Evolutionary conservation across 2,329 filamentous ascomycete species (phyloP), one percentile per base, ranked within the genome.

Genomic region (Corinectria fuckeliana): DNA sequence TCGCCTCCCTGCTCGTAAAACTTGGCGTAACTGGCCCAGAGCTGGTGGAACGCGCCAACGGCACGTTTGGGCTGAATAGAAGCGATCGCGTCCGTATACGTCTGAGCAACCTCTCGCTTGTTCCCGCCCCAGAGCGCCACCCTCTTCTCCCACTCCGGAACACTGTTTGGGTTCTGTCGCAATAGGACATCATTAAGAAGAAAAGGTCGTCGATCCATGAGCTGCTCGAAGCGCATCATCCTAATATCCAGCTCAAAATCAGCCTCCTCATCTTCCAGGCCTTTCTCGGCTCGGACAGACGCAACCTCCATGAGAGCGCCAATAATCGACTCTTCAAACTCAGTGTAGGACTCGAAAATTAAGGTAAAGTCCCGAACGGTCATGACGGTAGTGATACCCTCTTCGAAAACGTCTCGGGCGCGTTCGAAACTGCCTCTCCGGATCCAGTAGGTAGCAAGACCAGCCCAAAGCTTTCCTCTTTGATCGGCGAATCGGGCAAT

Each of bases 311-410:
- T 96, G 68, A 98, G 82, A 47, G 89, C 89, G 13, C 91, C 90
- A 64, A 98, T 97, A 67, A 98, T 90, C 0, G 93, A 94, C 78
- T 99, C 96, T 75, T 99, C 95, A 62, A 97, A 97, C 76, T 99
- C 95, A 28, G 91, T 89, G 72, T 98, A 99, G 0, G 93, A 91
- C 76, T 99, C 95, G 69, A 99, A 99, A 44, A 98, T 90, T 55
- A 98, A 86, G 1, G 93, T 96, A 72, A 99, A 99, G 77, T 99
- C 95, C 56, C 95, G 89, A 42, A 99, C 93, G 2, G 95, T 99
- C 94, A 98, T 98, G 63, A 97, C 96, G 1, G 94, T 98, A 10
- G 92, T 97, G 66, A 98, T 92, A 42, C 92, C 96, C 76, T 98
- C 93, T 77, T 99, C 95, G 66, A 97, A 98, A 3, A 96, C 84